Base-by-base conservation (phyloP, 768 basidiomycete species). In the Calvatia gigantea region DNA sequence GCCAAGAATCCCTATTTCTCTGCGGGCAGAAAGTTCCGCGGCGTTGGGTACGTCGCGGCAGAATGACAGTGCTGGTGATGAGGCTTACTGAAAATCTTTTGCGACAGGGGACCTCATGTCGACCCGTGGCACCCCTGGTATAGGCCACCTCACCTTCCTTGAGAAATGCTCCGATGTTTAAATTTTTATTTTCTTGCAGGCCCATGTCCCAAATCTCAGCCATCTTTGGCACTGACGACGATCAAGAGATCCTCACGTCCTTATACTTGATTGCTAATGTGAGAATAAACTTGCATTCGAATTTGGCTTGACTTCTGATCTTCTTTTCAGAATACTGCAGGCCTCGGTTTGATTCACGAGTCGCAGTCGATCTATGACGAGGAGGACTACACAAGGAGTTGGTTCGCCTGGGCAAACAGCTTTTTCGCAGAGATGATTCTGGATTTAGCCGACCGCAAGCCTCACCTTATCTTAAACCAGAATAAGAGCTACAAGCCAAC, bases 391-490 rank as follows among this genome's bases (percentile, higher is more conserved):
- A 89, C 86, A 32, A 76, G 88, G 19, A 75, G 82, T 17, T 90
- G 87, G 87, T 90, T 90, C 67, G 88, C 89, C 19, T 90, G 87
- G 88, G 89, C 84, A 12, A 89, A 89, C 66, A 87, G 86, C 68
- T 91, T 86, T 67, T 91, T 90, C 63, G 83, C 89, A 32, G 89
- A 91, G 72, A 89, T 90, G 86, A 72, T 91, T 17, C 69, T 91
- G 51, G 88, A 91, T 61, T 73, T 91, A 31, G 89, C 89, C 38
- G 73, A 81, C 59, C 76, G 88, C 57, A 89, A 89, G 67, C 89
- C 89, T 3, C 73, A 75, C 46, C 73, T 91, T 27, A 81, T 91
- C 45, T 76, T 91, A 65, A 78, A 78, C 44, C 69, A 70, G 23
- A 73, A 73, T 58, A 73, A 76, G 61, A 77, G 80, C 47, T 90